phyloP scores from a whole-genome alignment of 2,329 filamentous ascomycete species.

The Talaromyces pinophilus region DNA sequence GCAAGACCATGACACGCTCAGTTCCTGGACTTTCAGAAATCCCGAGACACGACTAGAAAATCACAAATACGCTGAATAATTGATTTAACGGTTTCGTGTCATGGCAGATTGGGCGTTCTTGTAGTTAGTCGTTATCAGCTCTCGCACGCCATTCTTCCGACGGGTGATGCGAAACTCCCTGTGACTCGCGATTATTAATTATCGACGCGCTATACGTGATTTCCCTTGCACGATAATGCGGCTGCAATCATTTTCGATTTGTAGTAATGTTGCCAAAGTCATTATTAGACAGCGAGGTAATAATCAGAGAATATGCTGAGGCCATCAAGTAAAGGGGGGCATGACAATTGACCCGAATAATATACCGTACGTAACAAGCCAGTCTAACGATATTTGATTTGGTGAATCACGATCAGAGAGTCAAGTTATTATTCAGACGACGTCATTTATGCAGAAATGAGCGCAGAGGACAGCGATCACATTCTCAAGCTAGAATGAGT shows the following conservation, averaged over 20 bases:
- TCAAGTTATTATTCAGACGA: background rate
- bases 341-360: background rate
- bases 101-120: background rate
- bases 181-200: conserved; percentile 4
- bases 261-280: background rate
- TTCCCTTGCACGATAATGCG: background rate
- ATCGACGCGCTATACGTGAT: background rate
- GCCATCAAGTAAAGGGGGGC: background rate
- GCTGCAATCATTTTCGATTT: background rate
- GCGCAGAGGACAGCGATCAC: background rate
- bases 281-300: background rate
- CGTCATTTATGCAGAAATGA: background rate
- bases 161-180: conserved; percentile 20
- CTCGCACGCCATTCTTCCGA: conserved; percentile 21
- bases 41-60: background rate
- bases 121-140: background rate
- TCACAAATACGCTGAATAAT: background rate
- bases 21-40: background rate
- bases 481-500: background rate
- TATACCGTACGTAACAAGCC: background rate
- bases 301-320: background rate
- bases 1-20: background rate
- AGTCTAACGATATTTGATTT: background rate
- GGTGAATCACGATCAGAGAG: background rate
- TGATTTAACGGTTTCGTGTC: background rate